phyloP scores from a whole-genome alignment of 2,329 filamentous ascomycete species.

The Ophiostoma sp. region DNA sequence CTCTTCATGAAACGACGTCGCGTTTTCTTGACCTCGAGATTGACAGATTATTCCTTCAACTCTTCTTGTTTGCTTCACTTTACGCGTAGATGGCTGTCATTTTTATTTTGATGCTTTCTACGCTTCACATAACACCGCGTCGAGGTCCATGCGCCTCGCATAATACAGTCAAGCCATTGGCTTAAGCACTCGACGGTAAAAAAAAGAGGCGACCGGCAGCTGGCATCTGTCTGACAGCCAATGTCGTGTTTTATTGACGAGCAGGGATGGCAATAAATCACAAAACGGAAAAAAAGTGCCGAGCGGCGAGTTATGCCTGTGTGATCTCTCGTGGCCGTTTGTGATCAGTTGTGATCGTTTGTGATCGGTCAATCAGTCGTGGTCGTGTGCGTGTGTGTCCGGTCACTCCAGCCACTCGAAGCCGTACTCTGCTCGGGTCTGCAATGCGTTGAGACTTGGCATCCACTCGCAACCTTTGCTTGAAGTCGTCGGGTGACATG shows the following conservation, averaged over 20 bases:
- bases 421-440: background rate
- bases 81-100: background rate
- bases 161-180: background rate
- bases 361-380: background rate
- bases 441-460: background rate
- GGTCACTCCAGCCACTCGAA: background rate
- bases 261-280: background rate
- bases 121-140: background rate
- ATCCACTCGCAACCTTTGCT: background rate
- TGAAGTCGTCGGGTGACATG: background rate
- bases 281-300: background rate
- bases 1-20: background rate
- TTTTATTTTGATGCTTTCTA: background rate
- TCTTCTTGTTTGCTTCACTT: background rate
- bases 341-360: background rate
- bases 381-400: background rate
- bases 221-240: background rate
- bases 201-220: background rate
- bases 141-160: background rate
- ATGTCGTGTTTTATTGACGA: background rate
- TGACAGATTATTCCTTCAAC: background rate
- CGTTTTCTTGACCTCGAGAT: background rate
- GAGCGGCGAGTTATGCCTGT: background rate
- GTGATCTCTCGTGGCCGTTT: background rate
- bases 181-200: background rate